Percentiles rank a stretch among this genome's conserved stretches.
Evolutionary conservation across 1,284 basidiomycete species (phyloP).

Genomic region (Ceraceosorus bombacis): DNA sequence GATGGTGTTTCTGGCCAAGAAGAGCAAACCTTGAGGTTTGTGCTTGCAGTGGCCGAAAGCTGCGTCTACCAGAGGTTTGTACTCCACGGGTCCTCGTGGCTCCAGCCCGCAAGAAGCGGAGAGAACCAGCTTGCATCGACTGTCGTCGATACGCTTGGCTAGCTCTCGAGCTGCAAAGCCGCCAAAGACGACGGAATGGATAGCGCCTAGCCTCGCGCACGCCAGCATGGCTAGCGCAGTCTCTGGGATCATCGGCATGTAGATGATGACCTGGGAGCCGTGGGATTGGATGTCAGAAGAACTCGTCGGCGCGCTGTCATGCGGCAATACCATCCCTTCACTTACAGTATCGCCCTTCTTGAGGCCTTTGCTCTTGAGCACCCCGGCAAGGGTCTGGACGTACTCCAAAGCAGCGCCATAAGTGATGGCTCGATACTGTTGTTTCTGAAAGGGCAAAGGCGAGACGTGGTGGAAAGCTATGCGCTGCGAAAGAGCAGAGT

Average conservation of each 20-base stretch:
- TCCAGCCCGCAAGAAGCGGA: slow-evolving; percentile 41
- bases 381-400: slow-evolving; percentile 37
- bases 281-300: too few species aligned
- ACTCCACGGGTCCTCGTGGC: slow-evolving; percentile 37
- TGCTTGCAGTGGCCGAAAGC: slow-evolving; percentile 30
- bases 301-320: too few species aligned
- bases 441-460: slow-evolving; percentile 30
- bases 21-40: slow-evolving; percentile 30
- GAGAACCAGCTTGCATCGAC: slow-evolving; percentile 30
- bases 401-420: slow-evolving; percentile 35
- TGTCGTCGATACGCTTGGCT: slow-evolving; percentile 41
- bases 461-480: slow-evolving; percentile 34
- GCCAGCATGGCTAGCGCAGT: slow-evolving; percentile 43
- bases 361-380: slow-evolving; percentile 31
- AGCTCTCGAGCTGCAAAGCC: slow-evolving; percentile 42
- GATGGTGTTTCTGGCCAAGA: slow-evolving; percentile 32
- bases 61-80: slow-evolving; percentile 40
- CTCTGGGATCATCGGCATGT: slow-evolving; percentile 46
- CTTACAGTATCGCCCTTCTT: slow-evolving; percentile 31
- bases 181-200: slow-evolving; percentile 46
- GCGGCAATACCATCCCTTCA: too few species aligned
- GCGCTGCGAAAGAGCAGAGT: slow-evolving; percentile 18
- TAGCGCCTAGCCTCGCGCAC: slow-evolving; percentile 40
- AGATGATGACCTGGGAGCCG: slow-evolving; percentile 28
- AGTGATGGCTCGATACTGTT: slow-evolving; percentile 24